Evolutionary conservation across 192 early-diverging fungal genomes (phyloP), one percentile per base, ranked within the genome.

Genomic region (Coemansia sp.): DNA sequence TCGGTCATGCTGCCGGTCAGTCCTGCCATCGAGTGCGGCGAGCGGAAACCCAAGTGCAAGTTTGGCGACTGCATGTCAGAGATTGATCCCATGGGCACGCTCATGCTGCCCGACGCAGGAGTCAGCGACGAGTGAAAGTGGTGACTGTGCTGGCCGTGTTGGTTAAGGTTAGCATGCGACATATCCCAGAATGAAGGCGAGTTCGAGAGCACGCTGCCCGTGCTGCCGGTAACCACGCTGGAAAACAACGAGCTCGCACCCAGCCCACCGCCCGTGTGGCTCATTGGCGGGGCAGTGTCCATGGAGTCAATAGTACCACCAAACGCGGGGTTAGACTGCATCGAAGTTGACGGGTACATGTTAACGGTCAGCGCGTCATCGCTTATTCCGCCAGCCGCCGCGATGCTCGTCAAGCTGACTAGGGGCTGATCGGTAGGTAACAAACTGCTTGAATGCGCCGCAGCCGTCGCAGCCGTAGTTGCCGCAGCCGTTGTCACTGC

Each of bases 141-240:
- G 51, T 11, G 8, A 1, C 24, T 27, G 24, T 27, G 24, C 24
- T 51, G 48, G 46, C 46, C 13, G 46, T 16, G 46, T 19, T 48
- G 46, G 50, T 31, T 53, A 8, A 53, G 50, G 8, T 53, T 53
- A 16, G 51, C 5, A 13, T 54, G 51, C 2, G 51, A 24, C 31
- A 69, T 35, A 27, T 75, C 73, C 73, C 73, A 75, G 64, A 75
- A 75, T 16, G 67, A 67, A 6, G 73, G 67, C 50, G 73, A 69
- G 27, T 17, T 62, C 19, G 63, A 64, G 7, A 64, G 48, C 35
- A 50, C 63, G 11, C 63, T 37, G 44, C 44, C 48, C 29, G 34
- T 27, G 36, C 48, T 48, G 50, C 64, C 51, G 36, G 13, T 31
- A 29, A 31, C 51, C 27, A 54, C 51, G 51, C 13, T 31, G 2